Conservation (phyloP, 176 grass and related monocot genomes). For the Lolium multiflorum region DNA sequence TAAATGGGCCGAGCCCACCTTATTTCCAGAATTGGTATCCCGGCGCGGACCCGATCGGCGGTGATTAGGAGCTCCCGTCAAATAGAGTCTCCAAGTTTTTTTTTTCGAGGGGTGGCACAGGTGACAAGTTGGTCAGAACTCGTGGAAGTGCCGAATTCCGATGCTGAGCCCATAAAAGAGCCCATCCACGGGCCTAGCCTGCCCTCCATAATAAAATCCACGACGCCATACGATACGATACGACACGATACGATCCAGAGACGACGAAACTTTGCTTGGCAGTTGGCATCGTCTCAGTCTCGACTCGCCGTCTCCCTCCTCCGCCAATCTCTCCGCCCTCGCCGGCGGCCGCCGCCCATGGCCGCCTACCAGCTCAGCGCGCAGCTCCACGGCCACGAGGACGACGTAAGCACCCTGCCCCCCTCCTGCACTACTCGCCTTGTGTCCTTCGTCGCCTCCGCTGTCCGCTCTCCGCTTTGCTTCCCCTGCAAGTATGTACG, state of each 20-base stretch:
- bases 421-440: background rate
- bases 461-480: constrained; percentile 50
- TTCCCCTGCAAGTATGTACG: constrained; percentile 46
- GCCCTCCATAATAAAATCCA: background rate
- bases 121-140: too few species aligned
- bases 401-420: constrained; percentile 65
- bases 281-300: constrained; percentile 26
- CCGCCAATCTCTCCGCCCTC: constrained; percentile 25
- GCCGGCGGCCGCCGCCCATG: constrained; percentile 31
- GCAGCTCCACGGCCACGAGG: constrained; percentile 76
- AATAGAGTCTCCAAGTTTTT: too few species aligned
- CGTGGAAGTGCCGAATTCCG: background rate
- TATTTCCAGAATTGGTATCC: too few species aligned
- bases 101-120: too few species aligned
- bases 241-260: background rate
- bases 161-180: background rate
- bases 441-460: background rate
- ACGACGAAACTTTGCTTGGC: background rate
- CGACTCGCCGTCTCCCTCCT: constrained; percentile 37
- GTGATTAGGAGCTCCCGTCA: too few species aligned
- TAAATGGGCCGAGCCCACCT: too few species aligned
- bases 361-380: constrained; percentile 71
- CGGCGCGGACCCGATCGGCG: too few species aligned
- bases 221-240: background rate
- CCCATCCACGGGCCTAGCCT: background rate